Evolutionary conservation across 1,139 yeast genomes (phyloP).

Genomic region (Arxiozyma slooffiae): DNA sequence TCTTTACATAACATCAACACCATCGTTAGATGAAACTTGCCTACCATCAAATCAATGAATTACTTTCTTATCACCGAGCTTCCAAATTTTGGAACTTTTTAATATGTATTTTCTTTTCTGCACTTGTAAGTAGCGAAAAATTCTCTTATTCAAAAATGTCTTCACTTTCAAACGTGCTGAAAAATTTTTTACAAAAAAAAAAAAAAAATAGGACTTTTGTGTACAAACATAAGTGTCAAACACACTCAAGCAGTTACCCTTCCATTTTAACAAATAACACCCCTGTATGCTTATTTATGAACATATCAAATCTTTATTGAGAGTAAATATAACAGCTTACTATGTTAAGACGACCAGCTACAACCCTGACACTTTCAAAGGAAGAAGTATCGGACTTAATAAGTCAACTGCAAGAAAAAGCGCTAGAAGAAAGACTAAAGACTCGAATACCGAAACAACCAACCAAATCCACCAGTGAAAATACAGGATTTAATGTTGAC

Average conservation of each 20-base stretch:
- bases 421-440: neutral
- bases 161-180: neutral
- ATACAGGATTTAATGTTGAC: neutral
- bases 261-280: neutral
- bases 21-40: neutral
- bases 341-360: conserved; percentile 1
- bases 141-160: neutral
- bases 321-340: neutral
- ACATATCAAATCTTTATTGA: too few relatives aligned
- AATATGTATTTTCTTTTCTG: too few relatives aligned
- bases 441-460: neutral
- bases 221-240: too few relatives aligned
- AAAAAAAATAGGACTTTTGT: neutral
- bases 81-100: neutral
- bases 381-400: neutral
- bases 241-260: neutral
- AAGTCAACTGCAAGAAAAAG: neutral
- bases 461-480: neutral
- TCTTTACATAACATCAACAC: neutral
- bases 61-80: neutral
- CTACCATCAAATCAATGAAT: too few relatives aligned
- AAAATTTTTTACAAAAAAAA: too few relatives aligned
- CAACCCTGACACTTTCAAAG: neutral
- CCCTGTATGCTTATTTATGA: too few relatives aligned
- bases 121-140: neutral